These are phyloP conservation scores for Auriscalpium vulgare DNA, from an alignment of 768 basidiomycete species.

Conservation along the genomic window DNA sequence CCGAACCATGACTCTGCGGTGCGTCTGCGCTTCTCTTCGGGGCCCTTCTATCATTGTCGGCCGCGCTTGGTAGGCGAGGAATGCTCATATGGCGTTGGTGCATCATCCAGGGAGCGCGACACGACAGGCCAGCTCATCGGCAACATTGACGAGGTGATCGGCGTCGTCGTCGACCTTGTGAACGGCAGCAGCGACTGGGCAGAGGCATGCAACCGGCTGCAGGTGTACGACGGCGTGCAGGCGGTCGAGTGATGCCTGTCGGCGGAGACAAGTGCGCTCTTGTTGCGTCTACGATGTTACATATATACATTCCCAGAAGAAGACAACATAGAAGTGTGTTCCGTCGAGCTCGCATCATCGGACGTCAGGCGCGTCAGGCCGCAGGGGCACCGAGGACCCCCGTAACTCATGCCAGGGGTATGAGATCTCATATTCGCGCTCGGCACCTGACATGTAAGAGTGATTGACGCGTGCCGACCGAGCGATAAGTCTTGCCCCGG, in stretches of 20 bases:
- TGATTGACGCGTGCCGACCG: not conserved
- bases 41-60: not conserved
- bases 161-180: slow-evolving; percentile 70
- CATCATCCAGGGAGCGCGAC: slow-evolving; percentile 71
- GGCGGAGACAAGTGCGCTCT: not conserved
- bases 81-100: not conserved
- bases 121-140: slow-evolving; percentile 92
- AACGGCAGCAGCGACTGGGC: slow-evolving; percentile 71
- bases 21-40: slow-evolving; percentile 20
- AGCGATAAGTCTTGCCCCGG: not conserved
- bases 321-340: not conserved
- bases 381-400: not conserved
- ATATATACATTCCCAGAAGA: not conserved
- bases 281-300: not conserved
- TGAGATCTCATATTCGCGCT: not conserved
- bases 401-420: too few species aligned
- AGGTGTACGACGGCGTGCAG: slow-evolving; percentile 84
- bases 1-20: slow-evolving; percentile 90
- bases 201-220: slow-evolving; percentile 61
- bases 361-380: not conserved
- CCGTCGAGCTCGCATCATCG: not conserved
- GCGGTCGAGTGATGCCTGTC: slow-evolving; percentile 45
- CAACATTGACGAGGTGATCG: slow-evolving; percentile 79
- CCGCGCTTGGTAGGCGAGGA: not conserved
- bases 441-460: not conserved